Percentiles rank a stretch among this genome's conserved stretches.
Evolutionary conservation across 1,139 yeast species (phyloP).

Genomic region (Kluyveromyces sp.): DNA sequence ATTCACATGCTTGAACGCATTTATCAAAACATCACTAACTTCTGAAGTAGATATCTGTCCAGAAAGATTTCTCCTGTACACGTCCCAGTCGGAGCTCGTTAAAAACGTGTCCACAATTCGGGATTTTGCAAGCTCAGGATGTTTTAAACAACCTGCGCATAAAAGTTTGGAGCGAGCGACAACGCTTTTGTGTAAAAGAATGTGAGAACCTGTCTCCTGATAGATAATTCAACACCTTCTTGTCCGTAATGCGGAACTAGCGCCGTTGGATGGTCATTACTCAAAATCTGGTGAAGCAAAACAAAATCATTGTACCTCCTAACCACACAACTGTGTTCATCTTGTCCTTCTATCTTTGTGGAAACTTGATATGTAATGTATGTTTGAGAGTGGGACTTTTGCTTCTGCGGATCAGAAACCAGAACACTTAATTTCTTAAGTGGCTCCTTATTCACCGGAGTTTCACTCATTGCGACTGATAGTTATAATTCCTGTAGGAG

Average conservation of each 20-base stretch:
- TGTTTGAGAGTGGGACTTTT: slow-evolving; percentile 50
- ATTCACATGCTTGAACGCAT: slow-evolving; percentile 77
- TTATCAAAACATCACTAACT: slow-evolving; percentile 80
- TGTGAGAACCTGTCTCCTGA: slow-evolving; percentile 87
- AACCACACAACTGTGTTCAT: slow-evolving; percentile 47
- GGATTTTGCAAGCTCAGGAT: slow-evolving; percentile 64
- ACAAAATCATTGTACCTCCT: slow-evolving; percentile 80
- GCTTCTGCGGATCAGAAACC: slow-evolving; percentile 72
- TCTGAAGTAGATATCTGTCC: slow-evolving; percentile 28
- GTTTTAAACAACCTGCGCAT: slow-evolving; percentile 66
- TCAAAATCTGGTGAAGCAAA: slow-evolving; percentile 63
- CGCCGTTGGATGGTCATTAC: slow-evolving; percentile 73
- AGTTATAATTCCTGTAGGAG: no score
- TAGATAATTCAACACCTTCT: slow-evolving; percentile 80
- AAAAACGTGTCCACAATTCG: slow-evolving; percentile 68
- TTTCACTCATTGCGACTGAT: background rate
- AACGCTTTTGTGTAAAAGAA: slow-evolving; percentile 75
- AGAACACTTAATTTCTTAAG: slow-evolving; percentile 14
- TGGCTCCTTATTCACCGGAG: background rate
- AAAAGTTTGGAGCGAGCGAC: slow-evolving; percentile 76
- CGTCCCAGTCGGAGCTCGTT: slow-evolving; percentile 77
- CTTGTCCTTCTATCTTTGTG: slow-evolving; percentile 37
- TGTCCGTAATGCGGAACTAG: slow-evolving; percentile 86
- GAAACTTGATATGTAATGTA: slow-evolving; percentile 74
- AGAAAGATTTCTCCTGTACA: slow-evolving; percentile 57